Percentiles rank a stretch among this genome's conserved stretches.
Evolutionary conservation across 345 rosid genomes (phyloP).

Genomic region (Eucalyptus victrix): DNA sequence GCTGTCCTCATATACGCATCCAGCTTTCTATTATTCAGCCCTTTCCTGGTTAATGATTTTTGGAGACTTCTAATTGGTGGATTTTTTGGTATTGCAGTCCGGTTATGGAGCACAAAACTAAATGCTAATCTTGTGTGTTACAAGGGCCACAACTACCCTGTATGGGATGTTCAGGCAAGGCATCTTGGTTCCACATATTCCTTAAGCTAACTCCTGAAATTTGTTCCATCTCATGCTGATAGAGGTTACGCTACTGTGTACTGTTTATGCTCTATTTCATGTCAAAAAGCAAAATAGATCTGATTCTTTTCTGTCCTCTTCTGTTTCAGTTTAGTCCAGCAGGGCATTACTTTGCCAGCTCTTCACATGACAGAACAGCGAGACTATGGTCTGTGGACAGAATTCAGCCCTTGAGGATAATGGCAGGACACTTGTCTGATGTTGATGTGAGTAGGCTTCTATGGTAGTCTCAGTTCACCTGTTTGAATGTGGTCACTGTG

Average conservation of each 20-base stretch:
- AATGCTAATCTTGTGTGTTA: constrained; percentile 97
- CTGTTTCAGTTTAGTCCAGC: constrained; percentile 85
- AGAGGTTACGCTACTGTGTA: neutral
- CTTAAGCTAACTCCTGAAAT: neutral
- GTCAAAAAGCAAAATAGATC: neutral
- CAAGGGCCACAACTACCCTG: constrained; percentile 98
- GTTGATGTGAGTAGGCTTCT: constrained; percentile 59
- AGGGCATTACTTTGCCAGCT: constrained; percentile 90
- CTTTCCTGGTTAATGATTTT: neutral
- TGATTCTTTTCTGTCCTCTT: neutral
- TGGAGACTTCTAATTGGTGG: neutral
- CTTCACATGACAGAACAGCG: constrained; percentile 96
- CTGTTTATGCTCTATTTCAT: neutral
- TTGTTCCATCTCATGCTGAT: neutral
- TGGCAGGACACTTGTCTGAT: constrained; percentile 98
- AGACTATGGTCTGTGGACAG: constrained; percentile 95
- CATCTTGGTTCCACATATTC: neutral
- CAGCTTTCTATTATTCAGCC: neutral
- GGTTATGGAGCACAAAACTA: constrained; percentile 91
- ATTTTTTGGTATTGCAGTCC: constrained; percentile 34
- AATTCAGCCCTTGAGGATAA: constrained; percentile 82
- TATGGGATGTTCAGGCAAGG: constrained; percentile 96
- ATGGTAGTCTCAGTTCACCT: neutral
- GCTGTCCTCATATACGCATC: neutral
- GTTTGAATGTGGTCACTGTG: neutral